Evolutionary conservation across 2,329 filamentous ascomycete species (phyloP).

Genomic region (Ceratocystis cubensis): DNA sequence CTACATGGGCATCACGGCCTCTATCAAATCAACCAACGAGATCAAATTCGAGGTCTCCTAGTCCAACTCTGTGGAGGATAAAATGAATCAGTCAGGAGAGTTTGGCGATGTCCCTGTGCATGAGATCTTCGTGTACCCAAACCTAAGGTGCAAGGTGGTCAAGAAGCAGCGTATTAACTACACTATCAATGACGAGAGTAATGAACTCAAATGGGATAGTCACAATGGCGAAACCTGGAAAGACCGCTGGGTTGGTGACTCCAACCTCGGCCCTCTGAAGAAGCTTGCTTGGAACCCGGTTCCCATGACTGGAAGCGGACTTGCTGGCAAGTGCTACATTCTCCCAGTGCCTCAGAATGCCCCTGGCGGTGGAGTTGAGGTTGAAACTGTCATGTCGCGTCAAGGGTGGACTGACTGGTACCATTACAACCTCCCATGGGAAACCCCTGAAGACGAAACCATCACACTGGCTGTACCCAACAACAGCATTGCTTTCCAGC

Average conservation of each 20-base stretch:
- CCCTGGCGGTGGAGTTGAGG: background rate
- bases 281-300: background rate
- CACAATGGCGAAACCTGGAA: background rate
- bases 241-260: background rate
- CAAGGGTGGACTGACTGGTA: background rate
- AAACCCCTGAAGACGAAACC: background rate
- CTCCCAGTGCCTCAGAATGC: background rate
- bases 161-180: background rate
- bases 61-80: too few relatives aligned
- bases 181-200: background rate
- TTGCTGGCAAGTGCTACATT: background rate
- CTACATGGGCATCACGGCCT: background rate
- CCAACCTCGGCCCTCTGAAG: background rate
- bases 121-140: too few relatives aligned
- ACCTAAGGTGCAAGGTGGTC: too few relatives aligned
- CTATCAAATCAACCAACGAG: too few relatives aligned
- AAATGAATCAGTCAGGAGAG: too few relatives aligned
- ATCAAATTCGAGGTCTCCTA: too few relatives aligned
- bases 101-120: too few relatives aligned
- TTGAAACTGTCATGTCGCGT: background rate
- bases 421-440: background rate
- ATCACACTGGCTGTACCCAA: background rate
- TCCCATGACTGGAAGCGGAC: background rate
- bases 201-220: background rate
- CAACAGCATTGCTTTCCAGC: background rate